These are phyloP conservation scores for Chenopodium suecicum DNA, from an alignment of 148 eudicot genomes.

Conservation along the genomic window DNA sequence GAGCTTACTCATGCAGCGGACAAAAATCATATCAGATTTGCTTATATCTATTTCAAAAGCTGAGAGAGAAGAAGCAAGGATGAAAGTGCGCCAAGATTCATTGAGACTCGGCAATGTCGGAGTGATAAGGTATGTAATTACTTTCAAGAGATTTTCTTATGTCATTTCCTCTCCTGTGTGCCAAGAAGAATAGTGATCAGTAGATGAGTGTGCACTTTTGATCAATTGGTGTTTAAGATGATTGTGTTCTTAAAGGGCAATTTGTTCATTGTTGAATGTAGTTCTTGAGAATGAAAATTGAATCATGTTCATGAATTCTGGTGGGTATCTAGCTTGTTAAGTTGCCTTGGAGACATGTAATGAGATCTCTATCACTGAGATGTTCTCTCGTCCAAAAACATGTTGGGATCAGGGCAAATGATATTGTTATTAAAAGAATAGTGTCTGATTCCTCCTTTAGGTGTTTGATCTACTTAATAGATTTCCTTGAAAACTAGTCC, in stretches of 20 bases:
- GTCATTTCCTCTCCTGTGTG: neutral
- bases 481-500: neutral
- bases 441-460: neutral
- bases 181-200: neutral
- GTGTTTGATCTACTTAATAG: neutral
- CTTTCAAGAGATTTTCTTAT: neutral
- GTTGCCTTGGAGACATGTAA: neutral
- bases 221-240: neutral
- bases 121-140: constrained; percentile 61
- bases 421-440: neutral
- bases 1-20: constrained; percentile 60
- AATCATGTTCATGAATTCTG: neutral
- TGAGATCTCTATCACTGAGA: neutral
- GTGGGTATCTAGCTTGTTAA: neutral
- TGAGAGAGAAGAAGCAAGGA: constrained; percentile 96
- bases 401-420: neutral
- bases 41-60: constrained; percentile 94
- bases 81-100: constrained; percentile 94
- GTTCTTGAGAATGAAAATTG: neutral
- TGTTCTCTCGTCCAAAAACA: neutral
- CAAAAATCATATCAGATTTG: constrained; percentile 84
- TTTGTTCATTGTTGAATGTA: neutral
- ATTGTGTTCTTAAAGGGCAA: neutral
- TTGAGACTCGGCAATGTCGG: constrained; percentile 97
- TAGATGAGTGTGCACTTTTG: neutral